Conservation (phyloP, 1,284 basidiomycete species). For the Leccinum fallax region DNA sequence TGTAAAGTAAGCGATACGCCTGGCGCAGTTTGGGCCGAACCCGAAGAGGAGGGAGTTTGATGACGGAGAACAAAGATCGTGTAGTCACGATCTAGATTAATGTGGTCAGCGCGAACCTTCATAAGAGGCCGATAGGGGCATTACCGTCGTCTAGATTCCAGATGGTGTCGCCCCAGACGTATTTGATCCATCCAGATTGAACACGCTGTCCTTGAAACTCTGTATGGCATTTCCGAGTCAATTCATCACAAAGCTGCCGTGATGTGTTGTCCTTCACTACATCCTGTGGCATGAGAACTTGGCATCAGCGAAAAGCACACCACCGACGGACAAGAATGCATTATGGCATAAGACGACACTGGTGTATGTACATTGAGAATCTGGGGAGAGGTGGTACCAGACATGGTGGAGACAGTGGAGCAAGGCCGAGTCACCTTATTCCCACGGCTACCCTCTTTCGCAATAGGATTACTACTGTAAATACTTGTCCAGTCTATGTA, state of each 20-base stretch:
- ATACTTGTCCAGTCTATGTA: not conserved
- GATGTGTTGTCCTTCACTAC: conserved; percentile 69
- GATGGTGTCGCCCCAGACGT: conserved; percentile 68
- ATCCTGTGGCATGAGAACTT: conserved; percentile 9
- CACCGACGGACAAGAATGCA: conserved; percentile 63
- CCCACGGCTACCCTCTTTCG: not conserved
- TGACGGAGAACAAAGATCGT: conserved; percentile 76
- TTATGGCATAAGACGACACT: conserved; percentile 66
- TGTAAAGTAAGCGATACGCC: conserved; percentile 54
- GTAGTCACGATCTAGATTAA: conserved; percentile 68
- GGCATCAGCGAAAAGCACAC: not conserved
- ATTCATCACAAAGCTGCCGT: conserved; percentile 62
- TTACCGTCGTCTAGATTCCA: conserved; percentile 83
- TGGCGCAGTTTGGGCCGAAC: conserved; percentile 24
- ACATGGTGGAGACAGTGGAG: not conserved
- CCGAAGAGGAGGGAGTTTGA: conserved; percentile 34
- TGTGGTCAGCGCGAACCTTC: not conserved
- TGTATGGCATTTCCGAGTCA: conserved; percentile 61
- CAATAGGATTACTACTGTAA: not conserved
- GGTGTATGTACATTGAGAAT: conserved; percentile 77
- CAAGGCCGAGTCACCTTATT: not conserved
- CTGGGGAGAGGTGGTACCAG: conserved; percentile 14
- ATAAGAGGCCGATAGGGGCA: not conserved
- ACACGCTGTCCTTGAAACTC: conserved; percentile 61
- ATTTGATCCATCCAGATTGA: conserved; percentile 78